Evolutionary conservation across 768 basidiomycete species (phyloP), one percentile per base, ranked within the genome.

Genomic region (Daedalea quercina): DNA sequence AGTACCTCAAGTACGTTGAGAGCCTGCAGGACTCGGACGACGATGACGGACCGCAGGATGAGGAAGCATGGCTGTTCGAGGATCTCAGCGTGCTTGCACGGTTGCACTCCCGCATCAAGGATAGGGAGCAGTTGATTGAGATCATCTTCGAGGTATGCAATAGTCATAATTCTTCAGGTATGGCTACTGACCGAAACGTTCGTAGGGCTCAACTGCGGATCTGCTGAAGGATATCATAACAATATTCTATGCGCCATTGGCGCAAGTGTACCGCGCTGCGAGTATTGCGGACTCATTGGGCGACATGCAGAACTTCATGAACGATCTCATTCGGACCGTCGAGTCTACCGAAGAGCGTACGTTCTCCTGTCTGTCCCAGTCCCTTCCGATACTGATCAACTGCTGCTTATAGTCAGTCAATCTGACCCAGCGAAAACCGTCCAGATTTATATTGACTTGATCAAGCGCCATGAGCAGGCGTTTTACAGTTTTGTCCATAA

Each of bases 401-500:
- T 40, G 13, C 15, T 19, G 19, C 37, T 40, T 43, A 23, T 59
- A 95, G 93, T 89, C 51, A 82, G 80, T 57, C 87, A 88, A 66
- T 84, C 85, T 51, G 88, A 97, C 56, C 89, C 96, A 0, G 80
- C 82, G 44, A 71, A 75, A 33, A 95, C 93, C 4, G 96, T 98
- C 3, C 90, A 95, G 65, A 82, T 82, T 1, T 98, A 98, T 65
- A 92, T 98, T 57, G 83, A 92, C 65, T 83, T 99, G 22, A 87
- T 99, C 28, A 81, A 88, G 62, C 82, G 96, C 13, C 96, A 99
- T 67, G 94, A 98, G 61, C 91, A 94, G 63, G 72, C 92, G 0
- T 98, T 98, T 73, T 99, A 99, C 74, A 76, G 78, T 53, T 99
- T 99, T 65, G 94, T 99, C 24, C 93, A 99, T 79, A 96, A 95